phyloP scores from a whole-genome alignment of 495 filamentous ascomycete species.

The Penicillium pulvis region DNA sequence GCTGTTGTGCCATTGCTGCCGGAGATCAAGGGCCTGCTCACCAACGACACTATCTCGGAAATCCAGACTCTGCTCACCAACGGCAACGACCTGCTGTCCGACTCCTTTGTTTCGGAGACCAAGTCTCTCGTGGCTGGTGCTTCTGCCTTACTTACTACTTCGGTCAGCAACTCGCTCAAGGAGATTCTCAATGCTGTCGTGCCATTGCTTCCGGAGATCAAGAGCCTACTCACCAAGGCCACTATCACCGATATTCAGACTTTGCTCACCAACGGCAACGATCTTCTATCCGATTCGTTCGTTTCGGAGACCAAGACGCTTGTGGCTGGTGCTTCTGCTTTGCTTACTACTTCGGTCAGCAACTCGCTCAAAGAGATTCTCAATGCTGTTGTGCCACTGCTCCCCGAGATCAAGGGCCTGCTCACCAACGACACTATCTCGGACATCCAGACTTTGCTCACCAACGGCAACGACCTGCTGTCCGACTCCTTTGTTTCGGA shows the following conservation, averaged over 20 bases:
- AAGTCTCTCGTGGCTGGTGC: slow-evolving; percentile 21
- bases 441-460: slow-evolving; percentile 38
- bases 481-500: slow-evolving; percentile 33
- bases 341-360: slow-evolving; percentile 21
- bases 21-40: slow-evolving; percentile 30
- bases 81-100: slow-evolving; percentile 39
- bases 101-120: slow-evolving; percentile 30
- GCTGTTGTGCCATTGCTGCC: slow-evolving; percentile 26
- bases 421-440: slow-evolving; percentile 33
- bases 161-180: slow-evolving; percentile 27
- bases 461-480: slow-evolving; percentile 41
- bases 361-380: slow-evolving; percentile 33
- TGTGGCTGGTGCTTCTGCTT: slow-evolving; percentile 20
- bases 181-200: slow-evolving; percentile 40
- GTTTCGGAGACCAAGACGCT: slow-evolving; percentile 29
- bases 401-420: slow-evolving; percentile 36
- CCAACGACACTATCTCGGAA: slow-evolving; percentile 34
- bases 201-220: slow-evolving; percentile 36
- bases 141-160: slow-evolving; percentile 19
- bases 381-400: slow-evolving; percentile 36
- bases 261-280: slow-evolving; percentile 40
- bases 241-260: slow-evolving; percentile 36
- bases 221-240: slow-evolving; percentile 29
- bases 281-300: slow-evolving; percentile 10
- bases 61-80: slow-evolving; percentile 40